Conservation (phyloP, 2,329 filamentous ascomycete species). For the Aspergillus tanneri region DNA sequence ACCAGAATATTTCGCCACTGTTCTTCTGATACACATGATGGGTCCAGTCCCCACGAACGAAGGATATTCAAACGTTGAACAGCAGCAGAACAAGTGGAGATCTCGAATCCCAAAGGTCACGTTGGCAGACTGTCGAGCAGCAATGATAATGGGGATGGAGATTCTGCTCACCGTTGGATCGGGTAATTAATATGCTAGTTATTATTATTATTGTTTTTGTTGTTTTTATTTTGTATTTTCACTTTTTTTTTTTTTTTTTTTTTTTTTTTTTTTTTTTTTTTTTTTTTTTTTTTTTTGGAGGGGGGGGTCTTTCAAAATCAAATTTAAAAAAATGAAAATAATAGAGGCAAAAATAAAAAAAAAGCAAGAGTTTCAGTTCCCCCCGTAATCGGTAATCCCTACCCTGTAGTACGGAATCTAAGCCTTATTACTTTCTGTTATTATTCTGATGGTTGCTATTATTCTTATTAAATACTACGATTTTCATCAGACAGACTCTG, state of each 20-base stretch:
- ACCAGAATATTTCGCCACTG: slow-evolving; percentile 15
- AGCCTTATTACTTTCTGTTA: neutral
- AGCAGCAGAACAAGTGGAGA: slow-evolving; percentile 18
- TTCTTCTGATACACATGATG: slow-evolving; percentile 1
- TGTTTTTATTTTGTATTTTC: slow-evolving; percentile 3
- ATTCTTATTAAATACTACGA: too few relatives aligned
- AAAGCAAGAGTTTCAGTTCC: neutral
- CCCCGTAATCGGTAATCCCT: neutral
- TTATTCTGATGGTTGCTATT: neutral
- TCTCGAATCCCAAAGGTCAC: slow-evolving; percentile 18
- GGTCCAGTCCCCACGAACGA: neutral
- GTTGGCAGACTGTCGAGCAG: slow-evolving; percentile 17
- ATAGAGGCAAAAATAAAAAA: neutral
- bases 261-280: neutral
- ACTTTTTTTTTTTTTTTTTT: slow-evolving; percentile 6
- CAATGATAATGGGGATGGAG: slow-evolving; percentile 6
- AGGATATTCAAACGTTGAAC: slow-evolving; percentile 13
- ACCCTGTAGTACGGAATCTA: too few relatives aligned
- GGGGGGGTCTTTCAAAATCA: too few relatives aligned
- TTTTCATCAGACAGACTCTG: too few relatives aligned
- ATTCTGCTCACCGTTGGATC: slow-evolving; percentile 17
- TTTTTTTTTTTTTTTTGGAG: neutral
- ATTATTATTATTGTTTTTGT: slow-evolving; percentile 9
- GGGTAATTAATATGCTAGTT: slow-evolving; percentile 19
- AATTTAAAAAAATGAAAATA: too few relatives aligned